Evolutionary conservation across 2,329 filamentous ascomycete species (phyloP), one percentile per base, ranked within the genome.

Genomic region (Colletotrichum orchidophilum): DNA sequence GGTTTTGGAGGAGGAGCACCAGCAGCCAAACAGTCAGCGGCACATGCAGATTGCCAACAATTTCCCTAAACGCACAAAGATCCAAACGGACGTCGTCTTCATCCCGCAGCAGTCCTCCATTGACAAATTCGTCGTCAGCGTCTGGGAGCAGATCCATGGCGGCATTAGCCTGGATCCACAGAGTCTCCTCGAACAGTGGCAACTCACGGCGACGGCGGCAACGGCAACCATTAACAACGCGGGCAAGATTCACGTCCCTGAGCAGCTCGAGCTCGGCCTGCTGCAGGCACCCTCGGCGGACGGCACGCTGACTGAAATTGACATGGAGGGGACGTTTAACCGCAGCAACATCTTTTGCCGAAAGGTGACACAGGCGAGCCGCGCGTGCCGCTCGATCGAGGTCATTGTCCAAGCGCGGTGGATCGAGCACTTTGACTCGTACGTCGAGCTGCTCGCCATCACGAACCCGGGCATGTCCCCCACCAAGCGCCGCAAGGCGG

Each of bases 321-420:
- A 63, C 31, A 50, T 67, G 42, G 71, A 64, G 33, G 73, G 70
- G 2, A 75, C 75, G 21, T 80, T 80, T 66, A 79, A 75, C 66
- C 77, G 74, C 58, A 78, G 76, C 49, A 80, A 79, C 60, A 66
- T 75, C 8, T 76, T 80, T 66, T 80, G 78, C 71, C 75, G 77
- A 13, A 81, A 73, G 72, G 75, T 79, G 1, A 80, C 78, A 15
- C 78, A 80, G 68, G 79, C 86, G n/a, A 87, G 85, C 74, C 83
- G 86, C 15, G 85, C 87, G 1, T 87, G 84, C 64, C 81, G 87
- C n/a, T 87, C 87, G 1, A 80, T 89, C n/a, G 87, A 89, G 75
- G 87, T 89, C 68, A 87, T 89, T 27, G 85, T 89, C 2, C 87
- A 89, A 74, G 86, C 87, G 5, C 84, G 86, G 33, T 90, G 87